Evolutionary conservation across 2,329 filamentous ascomycete genomes (phyloP), one percentile per base, ranked within the genome.

Genomic region (Cercospora canescens): DNA sequence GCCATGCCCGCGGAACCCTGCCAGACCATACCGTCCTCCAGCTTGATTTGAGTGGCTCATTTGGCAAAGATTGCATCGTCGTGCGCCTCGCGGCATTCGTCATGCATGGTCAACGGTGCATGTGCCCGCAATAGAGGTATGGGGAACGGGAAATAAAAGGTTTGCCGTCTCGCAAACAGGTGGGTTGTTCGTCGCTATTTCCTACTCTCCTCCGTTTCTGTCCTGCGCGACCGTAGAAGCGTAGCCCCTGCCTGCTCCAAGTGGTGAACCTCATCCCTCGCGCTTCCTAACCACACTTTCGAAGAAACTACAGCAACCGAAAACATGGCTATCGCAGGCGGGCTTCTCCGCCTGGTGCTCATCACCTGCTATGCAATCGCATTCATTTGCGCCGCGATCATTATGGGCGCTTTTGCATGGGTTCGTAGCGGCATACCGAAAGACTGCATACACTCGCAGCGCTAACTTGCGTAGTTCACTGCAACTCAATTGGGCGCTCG

Each of bases 371-470:
- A 68, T 60, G 50, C 61, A 2, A 41, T 63, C 28, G 63, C 63
- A 8, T 68, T 63, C 35, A 57, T 60, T n/a, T 63, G 39, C 32
- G 60, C 63, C 11, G 18, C 60, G 1, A 45, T 60, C 24, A 68
- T 68, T 60, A 68, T 64, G 24, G 66, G 59, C 18, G 63, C 50
- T 1, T 68, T 68, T 18, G 63, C 55, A n/a, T 68, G 63, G 59
- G 63, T 66, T 1, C 18, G 52, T 35, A 6, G 30, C 52, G 21
- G 26, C 30, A n/a, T 24, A 50, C 1, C 2, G 11, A n/a, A 28
- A 12, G 7, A 2, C 14, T 28, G 2, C 21, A 14, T 8, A n/a
- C 24, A 12, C 26, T n/a, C 45, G 4, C 45, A n/a, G 8, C 11
- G n/a, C 30, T 52, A 6, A 41, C n/a, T 6, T 32, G 2, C 16